Evolutionary conservation across 2,329 filamentous ascomycete species (phyloP), one percentile per base, ranked within the genome.

Genomic region (Penicillium griseofulvum): DNA sequence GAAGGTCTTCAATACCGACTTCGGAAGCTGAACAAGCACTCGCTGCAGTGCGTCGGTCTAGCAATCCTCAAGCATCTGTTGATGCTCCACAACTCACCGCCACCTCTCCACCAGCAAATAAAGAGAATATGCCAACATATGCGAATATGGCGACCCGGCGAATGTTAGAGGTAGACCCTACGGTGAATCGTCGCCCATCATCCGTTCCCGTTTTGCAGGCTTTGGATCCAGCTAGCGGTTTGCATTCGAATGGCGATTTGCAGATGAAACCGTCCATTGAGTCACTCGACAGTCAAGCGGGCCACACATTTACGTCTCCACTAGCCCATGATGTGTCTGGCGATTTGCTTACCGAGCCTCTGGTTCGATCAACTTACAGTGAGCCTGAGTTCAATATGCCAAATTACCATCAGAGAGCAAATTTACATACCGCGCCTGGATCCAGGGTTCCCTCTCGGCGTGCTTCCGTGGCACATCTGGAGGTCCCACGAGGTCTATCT

Each of bases 11-110:
- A 26, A 44, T 56, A 14, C 31, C 61, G 5, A 53, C 60, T 53
- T 76, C 75, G 3, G 69, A 71, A 28, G 76, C 76, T 4, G 71
- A 74, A 29, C 68, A 68, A 52, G 69, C 72, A 14, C 62, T 79
- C 6, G 65, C 71, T 6, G 68, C 74, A 1, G 69, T 78, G 16
- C 74, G 76, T 41, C 65, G 68, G 33, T 65, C 65, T 6, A 76
- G 70, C 49, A 68, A 70, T n/a, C 64, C 71, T 3, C 62, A 66
- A 31, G 55, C 65, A 19, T 62, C 60, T 42, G 53, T 57, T 56
- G 65, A 55, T 43, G 34, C 43, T 42, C 54, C 28, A 37, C 56
- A 55, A 12, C 48, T 29, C 41, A 45, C 28, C 22, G 22, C 41
- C 39, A 55, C 28, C 36, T 53, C 55, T 38, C 37, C 44, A 19